phyloP scores from a whole-genome alignment of 108 stramenopile genomes.

The Mediolabrus comicus region DNA sequence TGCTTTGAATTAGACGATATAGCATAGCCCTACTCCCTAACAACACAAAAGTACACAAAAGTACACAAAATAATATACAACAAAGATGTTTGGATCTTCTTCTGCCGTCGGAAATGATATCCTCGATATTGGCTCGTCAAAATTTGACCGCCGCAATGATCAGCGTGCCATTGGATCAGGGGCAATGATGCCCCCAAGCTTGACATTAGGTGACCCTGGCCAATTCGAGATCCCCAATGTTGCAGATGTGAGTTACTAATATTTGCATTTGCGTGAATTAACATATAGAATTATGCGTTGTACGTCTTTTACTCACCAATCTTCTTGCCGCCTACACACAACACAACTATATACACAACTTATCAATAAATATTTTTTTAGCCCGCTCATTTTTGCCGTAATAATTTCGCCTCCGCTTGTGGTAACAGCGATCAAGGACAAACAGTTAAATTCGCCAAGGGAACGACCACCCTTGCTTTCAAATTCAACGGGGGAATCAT shows the following conservation, averaged over 20 bases:
- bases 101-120: conserved; percentile 51
- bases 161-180: conserved; percentile 45
- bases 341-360: neutral
- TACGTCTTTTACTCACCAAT: neutral
- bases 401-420: conserved; percentile 86
- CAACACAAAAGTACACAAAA: too few species aligned
- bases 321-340: too few species aligned
- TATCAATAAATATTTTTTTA: conserved; percentile 35
- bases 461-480: conserved; percentile 99
- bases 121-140: conserved; percentile 79
- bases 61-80: neutral
- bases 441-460: conserved; percentile 93
- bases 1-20: too few species aligned
- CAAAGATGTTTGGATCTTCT: conserved; percentile 46
- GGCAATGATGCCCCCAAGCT: conserved; percentile 42
- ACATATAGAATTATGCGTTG: conserved; percentile 6
- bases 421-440: conserved; percentile 77
- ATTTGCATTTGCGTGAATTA: neutral
- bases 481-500: conserved; percentile 97
- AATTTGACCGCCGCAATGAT: conserved; percentile 41
- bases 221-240: conserved; percentile 78
- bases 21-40: too few species aligned
- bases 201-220: conserved; percentile 28
- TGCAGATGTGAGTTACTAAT: conserved; percentile 59
- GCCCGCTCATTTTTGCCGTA: conserved; percentile 85